Conservation (phyloP, 2,329 filamentous ascomycete genomes). For the Hypomyces perniciosus region DNA sequence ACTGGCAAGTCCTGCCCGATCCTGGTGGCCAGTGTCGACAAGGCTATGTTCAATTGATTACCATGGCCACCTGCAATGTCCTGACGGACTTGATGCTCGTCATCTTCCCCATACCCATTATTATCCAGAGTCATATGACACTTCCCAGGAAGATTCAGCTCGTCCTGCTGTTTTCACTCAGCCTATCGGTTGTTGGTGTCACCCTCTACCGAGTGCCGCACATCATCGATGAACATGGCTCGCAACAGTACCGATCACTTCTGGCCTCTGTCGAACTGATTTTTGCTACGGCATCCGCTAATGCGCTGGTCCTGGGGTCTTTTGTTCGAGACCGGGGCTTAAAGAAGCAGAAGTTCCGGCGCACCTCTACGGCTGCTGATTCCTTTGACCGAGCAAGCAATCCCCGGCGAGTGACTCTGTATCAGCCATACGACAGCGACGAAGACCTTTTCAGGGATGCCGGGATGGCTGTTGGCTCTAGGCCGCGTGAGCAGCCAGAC, state of each 20-base stretch:
- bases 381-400: constrained; percentile 49
- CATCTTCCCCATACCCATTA: constrained; percentile 83
- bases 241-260: constrained; percentile 82
- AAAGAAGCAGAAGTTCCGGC: constrained; percentile 81
- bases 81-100: constrained; percentile 84
- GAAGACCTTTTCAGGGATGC: constrained; percentile 80
- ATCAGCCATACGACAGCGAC: constrained; percentile 78
- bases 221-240: constrained; percentile 63
- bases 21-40: constrained; percentile 81
- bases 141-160: constrained; percentile 75
- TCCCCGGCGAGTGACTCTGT: constrained; percentile 43
- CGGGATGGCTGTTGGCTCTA: constrained; percentile 60
- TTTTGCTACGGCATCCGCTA: constrained; percentile 80
- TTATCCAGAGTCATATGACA: constrained; percentile 70
- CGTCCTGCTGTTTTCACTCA: constrained; percentile 74
- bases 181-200: constrained; percentile 70
- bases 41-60: constrained; percentile 79
- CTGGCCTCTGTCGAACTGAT: constrained; percentile 86
- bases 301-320: constrained; percentile 82
- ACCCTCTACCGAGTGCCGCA: constrained; percentile 77
- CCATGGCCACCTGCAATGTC: constrained; percentile 84
- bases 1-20: constrained; percentile 80
- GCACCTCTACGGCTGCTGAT: constrained; percentile 50
- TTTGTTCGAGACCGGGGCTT: constrained; percentile 86
- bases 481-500: constrained; percentile 37